Evolutionary conservation across 441 rosid species (phyloP), one percentile per base, ranked within the genome.

Genomic region (Pelargonium cotyledonis): DNA sequence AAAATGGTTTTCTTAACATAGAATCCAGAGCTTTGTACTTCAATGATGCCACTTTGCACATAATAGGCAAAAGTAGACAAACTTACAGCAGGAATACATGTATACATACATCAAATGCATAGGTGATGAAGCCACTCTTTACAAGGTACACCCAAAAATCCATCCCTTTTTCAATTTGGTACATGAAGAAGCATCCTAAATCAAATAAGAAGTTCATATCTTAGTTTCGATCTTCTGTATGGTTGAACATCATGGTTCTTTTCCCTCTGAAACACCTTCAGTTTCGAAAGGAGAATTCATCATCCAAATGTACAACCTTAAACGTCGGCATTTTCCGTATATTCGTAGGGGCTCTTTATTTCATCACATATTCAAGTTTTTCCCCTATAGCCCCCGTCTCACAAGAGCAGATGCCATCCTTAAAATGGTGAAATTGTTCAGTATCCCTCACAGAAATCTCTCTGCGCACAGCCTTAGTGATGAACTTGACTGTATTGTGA

Each of bases 401-500:
- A 78, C 97, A 91, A 65, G 98, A 89, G 82, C 98, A 89, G 65
- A 70, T 72, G 35, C 96, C 97, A 71, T 89, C 96, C 86, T 79
- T 86, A 66, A 94, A 94, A 84, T 86, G 88, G 81, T 91, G 96
- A 70, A 89, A 89, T 15, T 79, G 83, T 79, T 88, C 96, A 43
- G 91, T 72, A 74, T 94, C 98, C 84, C 94, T 83, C 23, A 91
- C 87, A 35, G 86, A 86, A 49, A 94, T 94, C 72, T 89, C 95
- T 75, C 97, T 81, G 65, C 98, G 91, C 63, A 94, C 90, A 44
- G 76, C 73, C 86, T 82, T 89, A 57, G 98, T 84, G 78, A 94
- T 91, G 78, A 89, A 91, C 73, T 91, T 85, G 43, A 91, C 80
- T 14, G 70, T 81, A 41, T 78, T 76, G 64, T 91, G 99, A 76